Base-by-base conservation (phyloP, 1,284 basidiomycete species). In the Prillingera fragicola region DNA sequence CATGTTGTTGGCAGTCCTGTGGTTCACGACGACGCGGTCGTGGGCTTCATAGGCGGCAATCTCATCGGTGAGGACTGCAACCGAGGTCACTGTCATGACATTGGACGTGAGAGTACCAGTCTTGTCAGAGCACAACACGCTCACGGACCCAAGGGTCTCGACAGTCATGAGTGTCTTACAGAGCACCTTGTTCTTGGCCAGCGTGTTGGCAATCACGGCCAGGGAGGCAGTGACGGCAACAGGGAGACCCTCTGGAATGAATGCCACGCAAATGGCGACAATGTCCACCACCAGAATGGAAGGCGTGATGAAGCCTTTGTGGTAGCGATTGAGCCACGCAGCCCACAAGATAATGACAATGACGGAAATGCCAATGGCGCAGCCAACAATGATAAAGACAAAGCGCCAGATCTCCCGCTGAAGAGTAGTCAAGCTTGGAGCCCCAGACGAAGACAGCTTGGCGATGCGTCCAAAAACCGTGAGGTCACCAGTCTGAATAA, bases 391-490 rank as follows among this genome's bases (percentile, higher is more conserved):
- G 53, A 71, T 72, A 26, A 65, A 28, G 22, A 77, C 72, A 54
- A 77, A 77, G 18, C 65, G 62, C 17, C 65, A 55, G 33, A 77
- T 73, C 48, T 74, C 73, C 17, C 46, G 43, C 45, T 74, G 67
- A 8, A 75, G 54, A 3, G 69, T 72, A 3, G 72, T 73, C 14
- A 63, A 45, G 1, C 58, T 49, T 22, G 71, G 73, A 43, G 77
- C 76, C 38, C 73, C 71, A 51, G 75, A 67, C 13, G 71, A 74
- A 0, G 80, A 78, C 52, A 80, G 73, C 55, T 77, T 72, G 40
- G 81, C 75, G 48, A 81, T 75, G 29, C 80, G 75, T n/a, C 83
- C 82, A 42, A 74, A 78, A 41, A 76, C 75, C 3, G 80, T 80
- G 26, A 69, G 71, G 59, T 80, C 77, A 33, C 81, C 80, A 1